Evolutionary conservation across 768 basidiomycete species (phyloP).

Genomic region (Coprinopsis sp.): DNA sequence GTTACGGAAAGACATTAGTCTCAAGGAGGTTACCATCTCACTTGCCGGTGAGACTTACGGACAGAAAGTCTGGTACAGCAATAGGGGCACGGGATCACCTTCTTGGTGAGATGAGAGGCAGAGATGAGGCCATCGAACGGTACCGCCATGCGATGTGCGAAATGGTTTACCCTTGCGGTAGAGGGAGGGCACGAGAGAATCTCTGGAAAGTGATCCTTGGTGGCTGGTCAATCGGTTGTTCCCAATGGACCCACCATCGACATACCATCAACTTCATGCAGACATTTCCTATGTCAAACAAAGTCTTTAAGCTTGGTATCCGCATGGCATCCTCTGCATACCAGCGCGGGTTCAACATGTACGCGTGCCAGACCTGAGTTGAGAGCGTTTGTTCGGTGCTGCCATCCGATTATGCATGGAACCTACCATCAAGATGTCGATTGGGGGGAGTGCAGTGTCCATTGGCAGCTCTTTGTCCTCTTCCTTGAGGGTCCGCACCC

Average conservation of each 20-base stretch:
- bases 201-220: neutral
- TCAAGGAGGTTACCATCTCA: too few relatives aligned
- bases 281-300: conserved; percentile 19
- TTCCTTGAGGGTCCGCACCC: conserved; percentile 16
- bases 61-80: conserved; percentile 19
- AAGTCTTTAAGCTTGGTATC: conserved; percentile 14
- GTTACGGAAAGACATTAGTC: neutral
- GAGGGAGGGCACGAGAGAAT: neutral
- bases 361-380: conserved; percentile 37
- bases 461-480: conserved; percentile 8
- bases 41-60: conserved; percentile 18
- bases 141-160: neutral
- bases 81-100: conserved; percentile 24
- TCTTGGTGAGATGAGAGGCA: conserved; percentile 9
- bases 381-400: too few relatives aligned
- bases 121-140: conserved; percentile 12
- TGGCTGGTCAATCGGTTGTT: too few relatives aligned
- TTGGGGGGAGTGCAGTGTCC: conserved; percentile 25
- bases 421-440: conserved; percentile 38
- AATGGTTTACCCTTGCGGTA: neutral
- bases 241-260: too few relatives aligned
- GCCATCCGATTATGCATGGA: too few relatives aligned
- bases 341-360: conserved; percentile 31
- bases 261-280: conserved; percentile 18
- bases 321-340: conserved; percentile 30